Base-by-base conservation (phyloP, 805 yeast species). In the Diddensiella caesifluorescens region DNA sequence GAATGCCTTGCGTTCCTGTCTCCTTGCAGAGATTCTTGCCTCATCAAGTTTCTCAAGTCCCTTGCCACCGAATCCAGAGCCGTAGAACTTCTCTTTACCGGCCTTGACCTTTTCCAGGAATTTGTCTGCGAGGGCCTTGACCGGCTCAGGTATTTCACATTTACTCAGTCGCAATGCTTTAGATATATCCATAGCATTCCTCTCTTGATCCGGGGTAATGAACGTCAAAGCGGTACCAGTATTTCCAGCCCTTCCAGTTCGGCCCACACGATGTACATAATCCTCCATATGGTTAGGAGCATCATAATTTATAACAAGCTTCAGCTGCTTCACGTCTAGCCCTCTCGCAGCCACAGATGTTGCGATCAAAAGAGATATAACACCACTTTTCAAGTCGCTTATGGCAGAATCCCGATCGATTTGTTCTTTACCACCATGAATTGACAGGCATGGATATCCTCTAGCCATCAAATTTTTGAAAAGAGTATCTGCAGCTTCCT, bases 281-380 rank as follows among this genome's bases (percentile, higher is more conserved):
- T 92, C 97, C 48, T 95, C 97, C 71, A 88, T 72, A 46, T 89
- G 95, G 49, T 73, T 84, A 0, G 95, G 95, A 0, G 86, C 73
- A 50, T 83, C 88, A 54, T 73, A 84, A 64, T 92, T 84, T 4
- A 92, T 68, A 2, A 92, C 97, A 33, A 89, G 60, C 44, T 79
- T 79, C 20, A 90, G 72, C 18, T 80, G 82, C 39, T 87, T 83
- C n/a, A 92, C 96, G 62, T 92, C 97, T 19, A 92, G 66, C 0
- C 98, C 98, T 48, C 98, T 71, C 0, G 98, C 95, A 2, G 97
- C 87, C 20, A 92, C 83, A 2, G 95, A 92, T 0, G 98, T 92
- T 5, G 97, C 95, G 21, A 92, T 75, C 37, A 92, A 65, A 1
- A 88, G 75, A 16, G 67, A 59, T 42, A 77, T 64, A 0, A 70